Evolutionary conservation across 768 basidiomycete genomes (phyloP).

Genomic region (Psilocybe cyanescens): DNA sequence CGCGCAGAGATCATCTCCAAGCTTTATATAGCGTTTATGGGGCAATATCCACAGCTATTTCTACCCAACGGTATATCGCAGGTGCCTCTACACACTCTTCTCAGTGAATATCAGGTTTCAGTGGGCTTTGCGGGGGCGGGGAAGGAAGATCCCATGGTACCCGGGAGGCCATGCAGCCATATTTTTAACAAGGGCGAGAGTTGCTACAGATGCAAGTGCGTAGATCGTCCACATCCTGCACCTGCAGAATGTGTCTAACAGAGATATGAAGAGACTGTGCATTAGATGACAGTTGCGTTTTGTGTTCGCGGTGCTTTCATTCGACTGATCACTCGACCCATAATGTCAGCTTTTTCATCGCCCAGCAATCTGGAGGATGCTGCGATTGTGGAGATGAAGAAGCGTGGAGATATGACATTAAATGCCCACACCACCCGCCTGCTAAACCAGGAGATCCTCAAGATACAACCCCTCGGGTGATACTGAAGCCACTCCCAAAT

Average conservation of each 20-base stretch:
- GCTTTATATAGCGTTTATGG: conserved; percentile 85
- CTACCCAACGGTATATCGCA: conserved; percentile 66
- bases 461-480: conserved; percentile 45
- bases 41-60: conserved; percentile 72
- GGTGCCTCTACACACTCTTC: conserved; percentile 62
- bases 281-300: conserved; percentile 85
- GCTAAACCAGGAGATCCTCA: conserved; percentile 28
- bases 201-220: conserved; percentile 94
- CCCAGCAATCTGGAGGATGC: conserved; percentile 89
- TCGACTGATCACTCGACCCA: conserved; percentile 86
- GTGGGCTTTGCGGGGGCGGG: conserved; percentile 60
- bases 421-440: conserved; percentile 80
- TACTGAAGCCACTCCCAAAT: conserved; percentile 42
- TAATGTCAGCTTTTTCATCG: conserved; percentile 92
- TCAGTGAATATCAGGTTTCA: conserved; percentile 72
- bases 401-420: conserved; percentile 74
- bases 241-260: conserved; percentile 10
- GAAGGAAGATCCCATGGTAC: conserved; percentile 59
- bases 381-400: conserved; percentile 96
- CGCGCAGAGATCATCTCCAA: conserved; percentile 83
- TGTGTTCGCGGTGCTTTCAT: conserved; percentile 91
- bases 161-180: conserved; percentile 80
- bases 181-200: conserved; percentile 92
- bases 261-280: conserved; percentile 77
- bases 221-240: conserved; percentile 15